A percentile compares a stretch with the other conserved stretches of the same genome.
These are phyloP conservation scores for Ophiostoma pallidulum DNA, from an alignment of 2,329 filamentous ascomycete species.

Conservation along the genomic window DNA sequence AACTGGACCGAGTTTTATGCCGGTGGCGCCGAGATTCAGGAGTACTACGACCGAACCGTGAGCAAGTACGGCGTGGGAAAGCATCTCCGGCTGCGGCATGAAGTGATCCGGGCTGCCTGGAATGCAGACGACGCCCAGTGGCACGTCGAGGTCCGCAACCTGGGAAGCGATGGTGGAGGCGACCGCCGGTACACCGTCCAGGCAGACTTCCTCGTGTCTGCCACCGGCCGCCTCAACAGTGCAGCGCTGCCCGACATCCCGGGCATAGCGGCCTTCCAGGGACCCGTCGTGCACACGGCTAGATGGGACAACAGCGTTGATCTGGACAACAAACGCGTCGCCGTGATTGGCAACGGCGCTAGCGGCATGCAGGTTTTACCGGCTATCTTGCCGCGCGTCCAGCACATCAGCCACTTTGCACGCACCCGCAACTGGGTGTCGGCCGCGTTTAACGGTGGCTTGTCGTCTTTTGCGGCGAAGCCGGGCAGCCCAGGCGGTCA, in stretches of 20 bases:
- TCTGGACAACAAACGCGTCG: conserved; percentile 10
- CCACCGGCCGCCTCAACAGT: conserved; percentile 3
- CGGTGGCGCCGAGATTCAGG: conserved; percentile 14
- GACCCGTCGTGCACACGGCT: not conserved
- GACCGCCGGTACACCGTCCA: not conserved
- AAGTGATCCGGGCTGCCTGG: not conserved
- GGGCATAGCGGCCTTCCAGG: not conserved
- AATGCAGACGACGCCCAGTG: not conserved
- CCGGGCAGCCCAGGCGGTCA: conserved; percentile 1
- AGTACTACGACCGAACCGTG: conserved; percentile 12
- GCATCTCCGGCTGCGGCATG: conserved; percentile 3
- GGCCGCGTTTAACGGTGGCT: conserved; percentile 2
- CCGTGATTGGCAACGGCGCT: conserved; percentile 16
- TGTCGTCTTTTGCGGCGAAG: not conserved
- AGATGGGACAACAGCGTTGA: not conserved
- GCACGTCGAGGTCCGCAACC: not conserved
- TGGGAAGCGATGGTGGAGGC: too few relatives aligned
- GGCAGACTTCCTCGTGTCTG: not conserved
- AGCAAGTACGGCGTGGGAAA: conserved; percentile 4
- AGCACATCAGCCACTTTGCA: conserved; percentile 12
- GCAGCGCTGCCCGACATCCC: not conserved
- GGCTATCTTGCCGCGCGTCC: conserved; percentile 5
- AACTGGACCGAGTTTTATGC: conserved; percentile 17
- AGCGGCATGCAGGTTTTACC: conserved; percentile 13
- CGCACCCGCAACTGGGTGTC: conserved; percentile 13